phyloP scores from a whole-genome alignment of 148 eudicot genomes.

The Vaccinium myrtillus region DNA sequence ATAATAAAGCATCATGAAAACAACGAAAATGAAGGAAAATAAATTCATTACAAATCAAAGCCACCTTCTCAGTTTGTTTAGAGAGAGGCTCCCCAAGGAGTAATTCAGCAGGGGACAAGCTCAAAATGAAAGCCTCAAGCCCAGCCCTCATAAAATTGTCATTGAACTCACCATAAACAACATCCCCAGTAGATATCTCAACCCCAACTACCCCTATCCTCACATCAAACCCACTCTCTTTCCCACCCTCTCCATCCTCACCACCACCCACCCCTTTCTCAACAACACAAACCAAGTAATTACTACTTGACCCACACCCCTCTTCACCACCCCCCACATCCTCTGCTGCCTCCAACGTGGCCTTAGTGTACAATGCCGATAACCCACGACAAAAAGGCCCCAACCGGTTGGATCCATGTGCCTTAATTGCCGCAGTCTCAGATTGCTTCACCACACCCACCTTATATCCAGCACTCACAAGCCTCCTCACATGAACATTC shows the following conservation, averaged over 20 bases:
- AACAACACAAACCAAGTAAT: conserved; percentile 81
- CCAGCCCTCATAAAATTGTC: conserved; percentile 77
- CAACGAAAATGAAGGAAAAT: neutral
- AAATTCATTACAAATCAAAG: conserved; percentile 17
- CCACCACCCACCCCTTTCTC: conserved; percentile 40
- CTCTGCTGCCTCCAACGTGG: conserved; percentile 85
- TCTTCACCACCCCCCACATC: conserved; percentile 78
- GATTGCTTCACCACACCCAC: conserved; percentile 97
- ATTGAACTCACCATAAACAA: conserved; percentile 77
- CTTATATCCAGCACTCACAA: conserved; percentile 86
- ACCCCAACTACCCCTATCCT: conserved; percentile 78
- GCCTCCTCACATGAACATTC: conserved; percentile 91
- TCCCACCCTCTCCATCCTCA: conserved; percentile 37
- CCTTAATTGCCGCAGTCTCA: conserved; percentile 86
- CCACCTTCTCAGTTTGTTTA: conserved; percentile 82
- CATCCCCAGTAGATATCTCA: conserved; percentile 93
- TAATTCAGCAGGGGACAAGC: conserved; percentile 77
- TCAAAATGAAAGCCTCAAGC: conserved; percentile 74
- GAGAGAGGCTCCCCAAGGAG: conserved; percentile 77
- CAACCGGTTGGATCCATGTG: conserved; percentile 69
- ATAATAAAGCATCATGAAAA: neutral
- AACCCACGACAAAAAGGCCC: conserved; percentile 87
- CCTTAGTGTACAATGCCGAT: conserved; percentile 92
- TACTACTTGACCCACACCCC: conserved; percentile 61
- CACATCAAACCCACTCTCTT: conserved; percentile 50